These are phyloP conservation scores for Tolypocladium endophyticum DNA, from an alignment of 2,329 filamentous ascomycete species.

Conservation along the genomic window DNA sequence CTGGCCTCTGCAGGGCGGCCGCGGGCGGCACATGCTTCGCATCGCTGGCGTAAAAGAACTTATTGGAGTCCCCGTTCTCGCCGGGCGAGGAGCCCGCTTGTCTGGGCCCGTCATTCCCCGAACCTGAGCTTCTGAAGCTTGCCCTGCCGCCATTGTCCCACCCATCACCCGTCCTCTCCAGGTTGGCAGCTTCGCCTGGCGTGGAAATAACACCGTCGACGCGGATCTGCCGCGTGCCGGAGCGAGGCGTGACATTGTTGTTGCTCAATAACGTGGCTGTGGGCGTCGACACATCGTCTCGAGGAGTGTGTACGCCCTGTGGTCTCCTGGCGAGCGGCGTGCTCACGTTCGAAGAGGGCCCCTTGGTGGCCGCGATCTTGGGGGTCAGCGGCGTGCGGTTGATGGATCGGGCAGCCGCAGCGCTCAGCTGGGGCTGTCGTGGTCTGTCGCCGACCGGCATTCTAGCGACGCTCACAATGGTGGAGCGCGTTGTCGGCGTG, in stretches of 20 bases:
- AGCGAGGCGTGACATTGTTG: constrained; percentile 68
- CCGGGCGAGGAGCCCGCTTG: constrained; percentile 13
- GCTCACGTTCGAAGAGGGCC: constrained; percentile 20
- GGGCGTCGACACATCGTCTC: constrained; percentile 43
- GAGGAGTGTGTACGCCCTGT: constrained; percentile 7
- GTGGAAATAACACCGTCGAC: constrained; percentile 59
- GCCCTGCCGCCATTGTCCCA: constrained; percentile 26
- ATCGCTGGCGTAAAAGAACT: constrained; percentile 91
- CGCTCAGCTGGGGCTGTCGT: constrained; percentile 58
- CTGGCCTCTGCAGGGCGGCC: constrained; percentile 24
- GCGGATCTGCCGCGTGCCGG: constrained; percentile 61
- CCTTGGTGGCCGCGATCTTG: constrained; percentile 41
- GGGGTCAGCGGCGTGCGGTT: constrained; percentile 40
- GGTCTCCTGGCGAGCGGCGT: constrained; percentile 31
- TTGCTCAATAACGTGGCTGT: constrained; percentile 43
- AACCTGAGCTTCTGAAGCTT: constrained; percentile 22
- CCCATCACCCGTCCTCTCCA: constrained; percentile 27
- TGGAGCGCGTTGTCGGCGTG: constrained; percentile 16
- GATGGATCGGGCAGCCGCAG: constrained; percentile 45
- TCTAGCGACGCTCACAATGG: constrained; percentile 12
- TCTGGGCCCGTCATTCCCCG: constrained; percentile 18
- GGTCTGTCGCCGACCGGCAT: constrained; percentile 45
- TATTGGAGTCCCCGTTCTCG: constrained; percentile 26
- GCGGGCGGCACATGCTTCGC: constrained; percentile 37
- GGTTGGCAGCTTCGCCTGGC: constrained; percentile 48